Evolutionary conservation across 2,329 filamentous ascomycete species (phyloP).

Genomic region (Colletotrichum truncatum): DNA sequence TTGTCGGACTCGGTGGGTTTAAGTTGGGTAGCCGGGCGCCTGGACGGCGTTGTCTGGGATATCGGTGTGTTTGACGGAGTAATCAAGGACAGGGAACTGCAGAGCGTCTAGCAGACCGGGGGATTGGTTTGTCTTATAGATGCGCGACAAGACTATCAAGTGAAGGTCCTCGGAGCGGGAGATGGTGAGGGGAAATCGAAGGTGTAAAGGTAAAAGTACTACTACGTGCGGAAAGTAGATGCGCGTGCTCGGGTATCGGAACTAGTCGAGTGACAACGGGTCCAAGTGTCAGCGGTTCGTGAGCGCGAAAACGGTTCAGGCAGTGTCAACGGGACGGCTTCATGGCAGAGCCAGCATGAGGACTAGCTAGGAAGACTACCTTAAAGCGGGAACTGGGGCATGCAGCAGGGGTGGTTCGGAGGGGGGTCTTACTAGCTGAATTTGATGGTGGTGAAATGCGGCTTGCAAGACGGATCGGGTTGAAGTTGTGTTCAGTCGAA

Average conservation of each 20-base stretch:
- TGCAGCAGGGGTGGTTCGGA: slow-evolving; percentile 12
- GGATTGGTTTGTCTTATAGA: slow-evolving; percentile 11
- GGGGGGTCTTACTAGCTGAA: slow-evolving; percentile 10
- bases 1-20: not conserved
- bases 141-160: not conserved
- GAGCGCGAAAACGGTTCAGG: slow-evolving; percentile 5
- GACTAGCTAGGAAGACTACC: slow-evolving; percentile 10
- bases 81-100: not conserved
- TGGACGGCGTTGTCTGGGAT: not conserved
- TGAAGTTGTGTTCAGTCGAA: slow-evolving; percentile 2
- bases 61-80: not conserved
- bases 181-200: slow-evolving; percentile 1
- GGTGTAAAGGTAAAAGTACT: not conserved
- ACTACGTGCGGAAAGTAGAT: not conserved
- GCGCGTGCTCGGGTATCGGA: slow-evolving; percentile 23
- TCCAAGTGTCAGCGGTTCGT: slow-evolving; percentile 15
- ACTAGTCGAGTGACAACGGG: slow-evolving; percentile 17
- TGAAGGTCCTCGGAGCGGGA: not conserved
- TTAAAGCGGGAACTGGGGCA: slow-evolving; percentile 13
- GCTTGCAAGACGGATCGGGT: slow-evolving; percentile 15
- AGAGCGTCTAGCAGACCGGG: not conserved
- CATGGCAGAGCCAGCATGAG: not conserved
- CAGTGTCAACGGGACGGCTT: not conserved
- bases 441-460: not conserved
- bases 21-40: not conserved